These are phyloP conservation scores for Mytilinidion resinicola DNA, from an alignment of 495 filamentous ascomycete species.

Conservation along the genomic window DNA sequence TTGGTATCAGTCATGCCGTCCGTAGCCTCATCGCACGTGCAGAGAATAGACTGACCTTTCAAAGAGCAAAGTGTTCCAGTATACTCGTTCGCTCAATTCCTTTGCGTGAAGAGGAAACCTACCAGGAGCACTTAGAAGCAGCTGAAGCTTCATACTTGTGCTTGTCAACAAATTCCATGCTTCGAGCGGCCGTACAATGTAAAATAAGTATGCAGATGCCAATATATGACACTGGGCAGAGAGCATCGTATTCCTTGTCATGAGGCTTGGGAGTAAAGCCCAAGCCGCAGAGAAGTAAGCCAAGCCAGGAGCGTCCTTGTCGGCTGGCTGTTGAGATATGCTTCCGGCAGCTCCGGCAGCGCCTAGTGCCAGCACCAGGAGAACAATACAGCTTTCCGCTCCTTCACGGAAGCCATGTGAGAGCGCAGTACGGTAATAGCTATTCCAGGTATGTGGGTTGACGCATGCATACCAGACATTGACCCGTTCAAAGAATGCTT, in stretches of 20 bases:
- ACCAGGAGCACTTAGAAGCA: constrained; percentile 64
- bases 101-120: constrained; percentile 61
- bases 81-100: constrained; percentile 68
- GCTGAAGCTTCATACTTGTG: constrained; percentile 72
- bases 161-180: constrained; percentile 75
- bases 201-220: constrained; percentile 74
- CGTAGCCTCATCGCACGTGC: background rate
- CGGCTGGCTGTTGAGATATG: constrained; percentile 64
- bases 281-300: constrained; percentile 76
- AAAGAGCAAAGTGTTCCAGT: constrained; percentile 77
- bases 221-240: constrained; percentile 73
- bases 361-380: constrained; percentile 71
- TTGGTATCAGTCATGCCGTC: constrained; percentile 6
- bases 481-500: constrained; percentile 70
- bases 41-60: constrained; percentile 45
- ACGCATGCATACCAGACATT: constrained; percentile 84
- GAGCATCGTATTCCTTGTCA: constrained; percentile 70
- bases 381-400: constrained; percentile 74
- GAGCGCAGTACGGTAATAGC: constrained; percentile 64
- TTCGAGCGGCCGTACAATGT: constrained; percentile 71
- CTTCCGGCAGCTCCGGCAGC: constrained; percentile 63
- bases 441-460: constrained; percentile 75
- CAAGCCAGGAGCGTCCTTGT: constrained; percentile 68
- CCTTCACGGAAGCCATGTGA: constrained; percentile 68
- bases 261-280: constrained; percentile 66